phyloP scores from a whole-genome alignment of 2,329 filamentous ascomycete species.

The Fusarium goolgardi region DNA sequence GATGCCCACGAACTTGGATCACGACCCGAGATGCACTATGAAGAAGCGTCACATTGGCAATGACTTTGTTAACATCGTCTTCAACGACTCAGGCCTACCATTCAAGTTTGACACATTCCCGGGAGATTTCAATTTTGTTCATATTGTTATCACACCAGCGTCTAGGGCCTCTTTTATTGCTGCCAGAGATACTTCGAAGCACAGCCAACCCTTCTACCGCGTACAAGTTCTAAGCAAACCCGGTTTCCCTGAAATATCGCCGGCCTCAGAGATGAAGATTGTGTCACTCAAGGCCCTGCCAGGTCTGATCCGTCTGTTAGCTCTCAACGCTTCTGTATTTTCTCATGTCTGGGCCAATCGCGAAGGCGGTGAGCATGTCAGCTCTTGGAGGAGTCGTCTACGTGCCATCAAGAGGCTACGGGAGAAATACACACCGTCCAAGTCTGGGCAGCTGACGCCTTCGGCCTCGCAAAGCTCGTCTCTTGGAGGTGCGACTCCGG shows the following conservation, averaged over 20 bases:
- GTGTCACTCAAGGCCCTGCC: conserved; percentile 85
- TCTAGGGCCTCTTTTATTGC: conserved; percentile 81
- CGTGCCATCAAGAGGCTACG: conserved; percentile 85
- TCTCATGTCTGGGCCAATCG: conserved; percentile 87
- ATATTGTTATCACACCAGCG: conserved; percentile 94
- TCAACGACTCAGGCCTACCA: conserved; percentile 92
- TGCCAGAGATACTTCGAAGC: conserved; percentile 59
- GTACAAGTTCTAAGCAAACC: conserved; percentile 90
- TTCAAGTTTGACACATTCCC: conserved; percentile 94
- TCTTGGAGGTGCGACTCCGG: conserved; percentile 45
- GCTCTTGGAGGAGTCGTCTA: conserved; percentile 88
- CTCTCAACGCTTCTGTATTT: conserved; percentile 94
- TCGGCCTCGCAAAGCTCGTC: conserved; percentile 49
- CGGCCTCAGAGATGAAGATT: conserved; percentile 89
- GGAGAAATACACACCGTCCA: conserved; percentile 70
- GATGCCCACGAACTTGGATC: conserved; percentile 89
- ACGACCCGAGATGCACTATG: conserved; percentile 78
- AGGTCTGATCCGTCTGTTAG: conserved; percentile 86
- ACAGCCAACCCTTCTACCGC: conserved; percentile 76
- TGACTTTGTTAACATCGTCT: conserved; percentile 97
- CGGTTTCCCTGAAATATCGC: conserved; percentile 91
- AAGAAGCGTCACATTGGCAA: conserved; percentile 98
- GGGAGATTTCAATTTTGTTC: conserved; percentile 95
- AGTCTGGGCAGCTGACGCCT: conserved; percentile 46
- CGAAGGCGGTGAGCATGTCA: conserved; percentile 83